phyloP scores from a whole-genome alignment of 495 filamentous ascomycete genomes.

The Penicillium pulvis region DNA sequence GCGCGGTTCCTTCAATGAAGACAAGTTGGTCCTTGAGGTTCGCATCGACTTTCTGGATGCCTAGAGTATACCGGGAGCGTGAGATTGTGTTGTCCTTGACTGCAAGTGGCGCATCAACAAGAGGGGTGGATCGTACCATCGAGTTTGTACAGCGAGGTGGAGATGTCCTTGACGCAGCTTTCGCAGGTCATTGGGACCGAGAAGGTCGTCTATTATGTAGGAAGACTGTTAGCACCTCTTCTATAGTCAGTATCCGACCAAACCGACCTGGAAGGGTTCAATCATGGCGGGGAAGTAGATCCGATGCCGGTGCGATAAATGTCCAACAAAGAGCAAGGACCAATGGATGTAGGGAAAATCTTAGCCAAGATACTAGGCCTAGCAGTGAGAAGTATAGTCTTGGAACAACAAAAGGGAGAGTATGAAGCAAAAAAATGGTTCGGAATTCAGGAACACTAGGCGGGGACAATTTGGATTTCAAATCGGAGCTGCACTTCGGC shows the following conservation, averaged over 20 bases:
- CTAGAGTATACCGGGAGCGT: conserved; percentile 20
- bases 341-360: background rate
- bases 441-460: conserved; percentile 15
- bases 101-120: background rate
- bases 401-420: background rate
- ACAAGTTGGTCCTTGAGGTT: conserved; percentile 51
- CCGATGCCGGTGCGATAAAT: conserved; percentile 10
- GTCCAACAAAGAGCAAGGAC: background rate
- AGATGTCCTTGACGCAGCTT: conserved; percentile 80
- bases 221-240: background rate
- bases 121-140: conserved; percentile 50
- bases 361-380: background rate
- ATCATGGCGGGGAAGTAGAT: conserved; percentile 48
- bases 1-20: conserved; percentile 57
- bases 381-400: background rate
- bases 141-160: conserved; percentile 70
- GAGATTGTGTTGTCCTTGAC: background rate
- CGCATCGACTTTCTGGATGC: conserved; percentile 51
- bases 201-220: conserved; percentile 73
- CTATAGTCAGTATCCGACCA: background rate
- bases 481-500: conserved; percentile 33
- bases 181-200: conserved; percentile 93
- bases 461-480: conserved; percentile 44
- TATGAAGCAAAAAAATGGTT: conserved; percentile 3
- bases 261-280: conserved; percentile 58